These are phyloP conservation scores for Diplodia seriata DNA, from an alignment of 2,329 filamentous ascomycete species.

Conservation along the genomic window DNA sequence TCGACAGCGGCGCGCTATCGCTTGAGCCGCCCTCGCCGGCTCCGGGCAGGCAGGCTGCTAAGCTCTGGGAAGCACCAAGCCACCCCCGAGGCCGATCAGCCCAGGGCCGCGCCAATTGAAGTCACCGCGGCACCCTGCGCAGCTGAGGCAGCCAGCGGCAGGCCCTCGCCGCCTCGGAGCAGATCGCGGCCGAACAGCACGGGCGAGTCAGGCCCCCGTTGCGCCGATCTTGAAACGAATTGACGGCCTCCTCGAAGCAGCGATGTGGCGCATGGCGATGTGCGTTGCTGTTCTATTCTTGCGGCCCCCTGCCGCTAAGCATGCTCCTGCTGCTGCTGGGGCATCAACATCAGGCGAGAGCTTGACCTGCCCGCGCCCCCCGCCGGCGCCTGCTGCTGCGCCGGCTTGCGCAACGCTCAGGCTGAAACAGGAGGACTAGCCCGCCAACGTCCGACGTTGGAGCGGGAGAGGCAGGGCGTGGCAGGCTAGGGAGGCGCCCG, in stretches of 20 bases:
- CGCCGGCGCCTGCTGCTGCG: conserved; percentile 17
- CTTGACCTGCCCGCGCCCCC: conserved; percentile 20
- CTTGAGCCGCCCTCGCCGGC: conserved; percentile 18
- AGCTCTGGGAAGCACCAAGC: background rate
- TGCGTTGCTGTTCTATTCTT: conserved; percentile 25
- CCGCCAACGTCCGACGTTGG: conserved; percentile 24
- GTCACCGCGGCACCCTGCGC: conserved; percentile 6
- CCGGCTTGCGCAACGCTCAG: conserved; percentile 30
- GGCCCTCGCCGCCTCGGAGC: conserved; percentile 17
- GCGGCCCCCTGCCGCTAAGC: conserved; percentile 15
- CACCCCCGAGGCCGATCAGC: conserved; percentile 25
- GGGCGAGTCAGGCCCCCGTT: conserved; percentile 23
- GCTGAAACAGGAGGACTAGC: conserved; percentile 30
- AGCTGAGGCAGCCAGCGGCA: conserved; percentile 18
- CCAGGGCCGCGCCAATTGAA: conserved; percentile 17
- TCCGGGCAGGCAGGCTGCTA: conserved; percentile 9
- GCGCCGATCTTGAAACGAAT: conserved; percentile 29
- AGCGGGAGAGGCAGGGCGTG: conserved; percentile 2
- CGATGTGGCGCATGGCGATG: conserved; percentile 19
- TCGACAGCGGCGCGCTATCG: conserved; percentile 13
- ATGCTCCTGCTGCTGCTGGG: conserved; percentile 24
- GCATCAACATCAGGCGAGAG: conserved; percentile 25
- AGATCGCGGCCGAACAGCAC: conserved; percentile 24
- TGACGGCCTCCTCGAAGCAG: conserved; percentile 18
- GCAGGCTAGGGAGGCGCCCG: conserved; percentile 6